Evolutionary conservation across 768 basidiomycete species (phyloP), one percentile per base, ranked within the genome.

Genomic region (Boletus speciosus): DNA sequence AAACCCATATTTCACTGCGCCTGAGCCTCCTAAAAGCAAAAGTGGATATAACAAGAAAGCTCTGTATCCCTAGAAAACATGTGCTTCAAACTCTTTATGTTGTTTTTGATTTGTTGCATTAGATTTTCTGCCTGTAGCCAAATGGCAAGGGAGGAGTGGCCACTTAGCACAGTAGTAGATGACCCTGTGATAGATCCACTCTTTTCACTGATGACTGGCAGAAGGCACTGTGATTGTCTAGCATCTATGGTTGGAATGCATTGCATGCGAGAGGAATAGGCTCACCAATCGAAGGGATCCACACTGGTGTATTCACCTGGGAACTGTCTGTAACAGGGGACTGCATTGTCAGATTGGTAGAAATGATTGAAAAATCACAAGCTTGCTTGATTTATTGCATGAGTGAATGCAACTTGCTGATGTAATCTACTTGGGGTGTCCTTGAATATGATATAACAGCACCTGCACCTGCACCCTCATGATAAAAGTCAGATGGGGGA

Each of bases 61-160:
- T 85, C 84, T 0, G 83, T 84, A 16, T 87, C 85, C 6, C 77
- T 78, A 2, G 87, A 86, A 64, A 88, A 86, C 2, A 89, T 61
- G 12, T 86, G 84, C 67, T 90, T 90, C 49, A 81, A 79, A 5
- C 83, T 80, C 47, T 59, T 64, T 78, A 91, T 83, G 61, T 90
- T 88, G 53, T 77, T 80, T 70, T 86, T 87, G 59, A 94, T 92
- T 59, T 91, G 88, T 27, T 86, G 87, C 88, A 95, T 93, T 42
- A 95, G 71, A 25, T 77, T 83, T 9, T 82, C 88, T 12, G 90
- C 93, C 60, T 90, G 84, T 60, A 83, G 76, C 39, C 91, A 81
- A 66, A 90, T 90, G 9, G 79, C 80, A 21, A 83, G 74, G 8
- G 88, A 85, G 0, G 86, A 84, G 54, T 82, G 81, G 3, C 74